Conservation (phyloP, 2,329 filamentous ascomycete genomes). For the Podosphaera aphanis region DNA sequence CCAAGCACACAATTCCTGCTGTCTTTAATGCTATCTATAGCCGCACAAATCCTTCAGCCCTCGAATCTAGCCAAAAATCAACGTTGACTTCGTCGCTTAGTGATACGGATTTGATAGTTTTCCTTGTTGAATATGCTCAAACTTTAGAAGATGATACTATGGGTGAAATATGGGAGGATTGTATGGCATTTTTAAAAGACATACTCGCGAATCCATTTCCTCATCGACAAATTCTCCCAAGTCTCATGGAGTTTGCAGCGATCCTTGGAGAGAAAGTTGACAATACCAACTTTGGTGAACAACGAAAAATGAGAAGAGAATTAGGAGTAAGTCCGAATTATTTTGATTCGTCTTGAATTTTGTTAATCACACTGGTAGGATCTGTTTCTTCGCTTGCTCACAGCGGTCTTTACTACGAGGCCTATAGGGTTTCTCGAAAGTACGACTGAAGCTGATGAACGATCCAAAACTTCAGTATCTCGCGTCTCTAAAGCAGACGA, state of each 20-base stretch:
- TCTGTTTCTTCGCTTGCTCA: constrained; percentile 64
- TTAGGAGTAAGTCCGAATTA: constrained; percentile 43
- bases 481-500: constrained; percentile 35
- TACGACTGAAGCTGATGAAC: constrained; percentile 20
- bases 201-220: constrained; percentile 84
- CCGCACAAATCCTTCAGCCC: constrained; percentile 59
- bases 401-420: constrained; percentile 81
- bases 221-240: constrained; percentile 71
- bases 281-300: constrained; percentile 92
- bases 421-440: constrained; percentile 51
- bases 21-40: constrained; percentile 94
- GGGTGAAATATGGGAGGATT: constrained; percentile 95
- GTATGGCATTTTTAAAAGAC: constrained; percentile 72
- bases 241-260: constrained; percentile 67
- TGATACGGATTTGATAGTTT: constrained; percentile 66
- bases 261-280: constrained; percentile 88
- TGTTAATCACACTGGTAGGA: constrained; percentile 33
- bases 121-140: constrained; percentile 71
- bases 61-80: constrained; percentile 63
- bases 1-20: constrained; percentile 76
- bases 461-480: constrained; percentile 11
- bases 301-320: constrained; percentile 74
- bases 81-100: constrained; percentile 67
- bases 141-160: constrained; percentile 91
- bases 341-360: neutral